These are phyloP conservation scores for Colletotrichum lentis DNA, from an alignment of 2,329 filamentous ascomycete species.

Conservation along the genomic window DNA sequence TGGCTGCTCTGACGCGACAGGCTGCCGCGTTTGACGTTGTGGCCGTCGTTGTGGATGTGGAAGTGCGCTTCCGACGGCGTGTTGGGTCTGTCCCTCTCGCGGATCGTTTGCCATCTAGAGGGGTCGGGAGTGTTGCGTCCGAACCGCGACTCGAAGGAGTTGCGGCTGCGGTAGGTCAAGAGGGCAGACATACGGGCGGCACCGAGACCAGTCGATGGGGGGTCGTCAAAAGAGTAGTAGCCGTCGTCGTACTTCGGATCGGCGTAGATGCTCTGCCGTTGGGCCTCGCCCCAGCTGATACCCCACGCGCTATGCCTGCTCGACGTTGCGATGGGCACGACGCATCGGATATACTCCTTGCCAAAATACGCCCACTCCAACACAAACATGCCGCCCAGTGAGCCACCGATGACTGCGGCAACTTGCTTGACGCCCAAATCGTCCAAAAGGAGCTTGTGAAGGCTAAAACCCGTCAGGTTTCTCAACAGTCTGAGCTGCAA, in stretches of 20 bases:
- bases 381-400: slow-evolving; percentile 90
- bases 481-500: neutral
- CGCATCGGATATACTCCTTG: slow-evolving; percentile 79
- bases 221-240: slow-evolving; percentile 89
- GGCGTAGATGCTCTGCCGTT: slow-evolving; percentile 93
- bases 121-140: slow-evolving; percentile 91
- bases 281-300: slow-evolving; percentile 89
- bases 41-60: slow-evolving; percentile 84
- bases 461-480: slow-evolving; percentile 53
- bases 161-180: slow-evolving; percentile 92
- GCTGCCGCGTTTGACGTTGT: slow-evolving; percentile 66
- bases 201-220: slow-evolving; percentile 84
- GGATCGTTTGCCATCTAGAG: slow-evolving; percentile 82
- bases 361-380: slow-evolving; percentile 92
- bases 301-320: slow-evolving; percentile 88
- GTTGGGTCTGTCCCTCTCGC: slow-evolving; percentile 66
- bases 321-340: slow-evolving; percentile 86
- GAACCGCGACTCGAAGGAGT: slow-evolving; percentile 96
- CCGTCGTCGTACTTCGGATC: slow-evolving; percentile 99
- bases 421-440: slow-evolving; percentile 81
- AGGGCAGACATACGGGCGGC: slow-evolving; percentile 97
- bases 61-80: slow-evolving; percentile 78
- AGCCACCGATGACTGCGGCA: slow-evolving; percentile 82
- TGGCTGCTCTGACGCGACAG: slow-evolving; percentile 58
- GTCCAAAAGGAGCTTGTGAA: slow-evolving; percentile 82